Evolutionary conservation across 1,284 basidiomycete genomes (phyloP), one percentile per base, ranked within the genome.

Genomic region (Leccinum cinnamomeum): DNA sequence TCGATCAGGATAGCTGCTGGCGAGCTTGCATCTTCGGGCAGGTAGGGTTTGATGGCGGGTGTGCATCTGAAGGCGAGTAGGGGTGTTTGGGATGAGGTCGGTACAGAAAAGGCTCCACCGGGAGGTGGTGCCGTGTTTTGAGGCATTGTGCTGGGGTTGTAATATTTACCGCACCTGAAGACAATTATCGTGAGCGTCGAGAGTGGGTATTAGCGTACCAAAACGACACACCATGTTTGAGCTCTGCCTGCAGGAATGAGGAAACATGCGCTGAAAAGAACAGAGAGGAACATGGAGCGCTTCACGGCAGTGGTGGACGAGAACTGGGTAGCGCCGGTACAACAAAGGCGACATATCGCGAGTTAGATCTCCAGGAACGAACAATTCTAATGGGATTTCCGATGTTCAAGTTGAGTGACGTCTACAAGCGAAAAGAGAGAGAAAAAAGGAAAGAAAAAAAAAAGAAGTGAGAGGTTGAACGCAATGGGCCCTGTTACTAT

Each of bases 221-320:
- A 37, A 30, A 71, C 7, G n/a, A 60, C 73, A 6, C 41, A 77
- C 75, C 75, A 76, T 66, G 74, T 78, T 60, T 76, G 77, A 58
- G 76, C 69, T 16, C 18, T 55, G 11, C 54, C 62, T 11, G 48
- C 58, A 56, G 62, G 58, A 16, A 66, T 51, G 30, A 68, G 50
- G 58, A 79, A 48, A 55, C 53, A 64, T 33, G 58, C 18, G 2
- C 56, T 41, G 20, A 73, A 23, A 35, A 75, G 39, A 5, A 59
- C 56, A 16, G 57, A 60, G 25, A 73, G 56, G 7, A 41, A 51
- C 8, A 62, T 48, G 30, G 46, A 61, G 11, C 25, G 62, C 62
- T 67, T 70, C 33, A 33, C 11, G 5, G 60, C 54, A 33, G 39
- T 20, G 50, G 20, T 20, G 50, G 20, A 46, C 12, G 58, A 56